These are phyloP conservation scores for Stemphylium lycopersici DNA, from an alignment of 2,329 filamentous ascomycete genomes.

Conservation along the genomic window DNA sequence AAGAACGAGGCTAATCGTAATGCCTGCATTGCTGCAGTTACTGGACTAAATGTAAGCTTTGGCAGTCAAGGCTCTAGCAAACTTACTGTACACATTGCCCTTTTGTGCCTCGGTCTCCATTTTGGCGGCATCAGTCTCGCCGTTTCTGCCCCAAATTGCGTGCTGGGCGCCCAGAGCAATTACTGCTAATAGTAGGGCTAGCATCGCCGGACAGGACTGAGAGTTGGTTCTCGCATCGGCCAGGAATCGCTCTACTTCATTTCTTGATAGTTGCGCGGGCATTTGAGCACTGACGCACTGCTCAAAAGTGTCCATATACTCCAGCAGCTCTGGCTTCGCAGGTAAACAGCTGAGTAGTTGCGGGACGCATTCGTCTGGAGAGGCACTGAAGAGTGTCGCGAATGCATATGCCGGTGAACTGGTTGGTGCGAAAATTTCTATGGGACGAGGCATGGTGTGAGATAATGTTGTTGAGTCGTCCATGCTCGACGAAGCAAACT, in stretches of 20 bases:
- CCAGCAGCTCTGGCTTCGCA: slow-evolving; percentile 46
- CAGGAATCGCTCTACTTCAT: slow-evolving; percentile 55
- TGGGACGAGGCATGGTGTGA: slow-evolving; percentile 51
- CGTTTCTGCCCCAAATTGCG: slow-evolving; percentile 52
- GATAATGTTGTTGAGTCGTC: slow-evolving; percentile 47
- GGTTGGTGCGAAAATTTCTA: slow-evolving; percentile 51
- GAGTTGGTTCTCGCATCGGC: slow-evolving; percentile 51
- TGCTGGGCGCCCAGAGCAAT: slow-evolving; percentile 56
- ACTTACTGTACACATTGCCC: slow-evolving; percentile 56
- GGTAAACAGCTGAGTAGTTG: slow-evolving; percentile 50
- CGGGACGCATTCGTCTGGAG: slow-evolving; percentile 43
- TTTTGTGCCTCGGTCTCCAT: slow-evolving; percentile 46
- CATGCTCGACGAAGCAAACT: slow-evolving; percentile 54
- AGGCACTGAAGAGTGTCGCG: slow-evolving; percentile 51
- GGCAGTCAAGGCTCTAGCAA: background rate
- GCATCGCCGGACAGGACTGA: slow-evolving; percentile 54
- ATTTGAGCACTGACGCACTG: slow-evolving; percentile 52
- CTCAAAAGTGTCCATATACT: slow-evolving; percentile 52
- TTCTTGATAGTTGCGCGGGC: slow-evolving; percentile 51
- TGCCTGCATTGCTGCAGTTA: slow-evolving; percentile 59
- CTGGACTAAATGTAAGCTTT: slow-evolving; percentile 32
- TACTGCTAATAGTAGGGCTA: slow-evolving; percentile 56
- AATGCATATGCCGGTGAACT: slow-evolving; percentile 53
- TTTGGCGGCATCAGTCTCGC: slow-evolving; percentile 43
- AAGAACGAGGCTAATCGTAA: slow-evolving; percentile 56